phyloP scores from a whole-genome alignment of 1,284 basidiomycete species.

The Malassezia yamatoensis region DNA sequence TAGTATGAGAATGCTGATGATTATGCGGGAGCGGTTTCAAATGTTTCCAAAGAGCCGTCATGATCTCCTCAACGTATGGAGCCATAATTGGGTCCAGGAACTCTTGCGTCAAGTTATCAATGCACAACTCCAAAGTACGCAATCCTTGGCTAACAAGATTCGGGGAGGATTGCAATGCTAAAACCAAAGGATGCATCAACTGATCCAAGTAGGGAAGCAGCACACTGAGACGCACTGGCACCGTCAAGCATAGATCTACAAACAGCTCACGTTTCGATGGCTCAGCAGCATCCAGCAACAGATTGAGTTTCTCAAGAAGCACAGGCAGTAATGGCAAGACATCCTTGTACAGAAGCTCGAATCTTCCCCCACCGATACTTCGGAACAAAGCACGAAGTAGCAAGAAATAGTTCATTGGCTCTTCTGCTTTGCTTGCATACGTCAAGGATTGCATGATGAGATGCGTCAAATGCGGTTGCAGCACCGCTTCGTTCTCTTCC shows the following conservation, averaged over 20 bases:
- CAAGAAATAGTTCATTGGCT: constrained; percentile 86
- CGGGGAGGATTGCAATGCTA: constrained; percentile 67
- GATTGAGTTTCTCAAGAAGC: constrained; percentile 86
- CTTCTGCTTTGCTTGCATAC: constrained; percentile 77
- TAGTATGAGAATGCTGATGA: constrained; percentile 84
- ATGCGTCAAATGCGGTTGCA: constrained; percentile 83
- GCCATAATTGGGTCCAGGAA: constrained; percentile 95
- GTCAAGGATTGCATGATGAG: constrained; percentile 96
- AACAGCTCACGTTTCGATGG: constrained; percentile 52
- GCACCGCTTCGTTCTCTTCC: constrained; percentile 72
- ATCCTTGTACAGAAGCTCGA: constrained; percentile 91
- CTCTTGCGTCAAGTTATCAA: constrained; percentile 96
- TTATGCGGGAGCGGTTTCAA: constrained; percentile 82
- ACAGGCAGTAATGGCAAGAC: constrained; percentile 91
- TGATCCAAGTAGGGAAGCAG: constrained; percentile 89
- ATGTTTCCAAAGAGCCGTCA: constrained; percentile 61
- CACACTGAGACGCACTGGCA: constrained; percentile 88
- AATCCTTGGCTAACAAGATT: constrained; percentile 93
- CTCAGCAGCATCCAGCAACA: constrained; percentile 44
- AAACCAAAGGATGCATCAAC: constrained; percentile 89
- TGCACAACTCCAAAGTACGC: constrained; percentile 94
- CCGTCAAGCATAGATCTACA: constrained; percentile 93
- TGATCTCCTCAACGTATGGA: constrained; percentile 66
- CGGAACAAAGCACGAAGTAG: constrained; percentile 89
- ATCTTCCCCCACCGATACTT: constrained; percentile 92